phyloP scores from a whole-genome alignment of 1,284 basidiomycete genomes.

The Boletellus sp. region DNA sequence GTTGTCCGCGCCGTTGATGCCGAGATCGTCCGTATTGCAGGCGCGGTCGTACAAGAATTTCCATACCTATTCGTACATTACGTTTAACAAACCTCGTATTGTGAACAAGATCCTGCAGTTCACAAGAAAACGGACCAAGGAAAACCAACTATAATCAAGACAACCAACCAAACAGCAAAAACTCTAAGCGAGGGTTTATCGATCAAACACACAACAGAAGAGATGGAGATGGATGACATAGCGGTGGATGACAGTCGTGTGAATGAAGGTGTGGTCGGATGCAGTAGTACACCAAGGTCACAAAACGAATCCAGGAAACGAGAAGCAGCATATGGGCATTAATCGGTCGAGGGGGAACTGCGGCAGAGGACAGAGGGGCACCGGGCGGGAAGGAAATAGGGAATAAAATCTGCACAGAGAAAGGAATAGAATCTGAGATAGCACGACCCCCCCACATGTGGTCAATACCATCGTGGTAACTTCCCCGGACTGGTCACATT shows the following conservation, averaged over 20 bases:
- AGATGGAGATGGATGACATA: constrained; percentile 1
- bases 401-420: background rate
- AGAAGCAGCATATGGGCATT: constrained; percentile 1
- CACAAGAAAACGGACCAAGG: background rate
- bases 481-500: constrained; percentile 44
- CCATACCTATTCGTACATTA: background rate
- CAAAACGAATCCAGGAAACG: constrained; percentile 13
- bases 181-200: constrained; percentile 3
- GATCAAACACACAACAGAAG: constrained; percentile 6
- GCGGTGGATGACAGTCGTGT: background rate
- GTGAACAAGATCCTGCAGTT: background rate
- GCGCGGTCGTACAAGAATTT: too few relatives aligned
- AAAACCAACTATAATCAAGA: constrained; percentile 6
- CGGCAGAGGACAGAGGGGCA: background rate
- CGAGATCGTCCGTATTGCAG: too few relatives aligned
- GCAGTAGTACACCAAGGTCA: constrained; percentile 11
- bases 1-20: too few relatives aligned
- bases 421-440: background rate
- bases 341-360: background rate
- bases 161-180: background rate
- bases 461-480: constrained; percentile 50
- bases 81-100: background rate
- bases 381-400: background rate
- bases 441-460: background rate
- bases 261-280: background rate